Evolutionary conservation across 352 stramenopile species (phyloP), one percentile per base, ranked within the genome.

Genomic region (Pythium periplocum): DNA sequence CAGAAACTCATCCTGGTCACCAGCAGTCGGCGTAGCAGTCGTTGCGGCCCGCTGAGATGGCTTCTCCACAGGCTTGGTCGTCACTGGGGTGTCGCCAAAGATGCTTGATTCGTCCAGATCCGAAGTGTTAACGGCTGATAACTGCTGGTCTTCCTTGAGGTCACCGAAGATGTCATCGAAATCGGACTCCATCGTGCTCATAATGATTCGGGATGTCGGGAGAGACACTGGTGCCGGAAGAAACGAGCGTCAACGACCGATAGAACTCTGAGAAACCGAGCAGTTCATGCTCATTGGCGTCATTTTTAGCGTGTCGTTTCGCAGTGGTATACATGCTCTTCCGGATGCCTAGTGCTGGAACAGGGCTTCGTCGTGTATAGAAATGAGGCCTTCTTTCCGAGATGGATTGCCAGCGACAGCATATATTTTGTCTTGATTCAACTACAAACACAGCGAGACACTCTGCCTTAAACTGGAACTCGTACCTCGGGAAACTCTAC

Each of bases 111-210:
- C 77, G 42, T 88, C 77, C 44, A 81, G 54, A 34, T 82, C 69
- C 17, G 57, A 45, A 9, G 73, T 69, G 5, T 83, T 45, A 4
- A 73, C 74, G 26, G 75, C 64, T 5, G 64, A 59, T 41, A 62
- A 59, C 9, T 75, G 74, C 43, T 83, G 59, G 39, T 87, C 73
- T 54, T 86, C 68, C 45, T 87, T 93, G 26, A 72, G 53, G 41
- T 89, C 80, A 7, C 80, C 80, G 49, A 93, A 91, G 55, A 91
- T 91, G 53, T 93, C 83, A 54, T 93, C 78, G 45, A 91, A 87
- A 49, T 91, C 78, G 31, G 72, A 67, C 9, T 62, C 65, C 62
- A 67, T 67, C 58, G 64, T 70, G 10, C 5, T 54, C 1, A 8
- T 42, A 84, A 26, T 26, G 17, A 26, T 26, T 26, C 17, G 17